Conservation (phyloP, 1,284 basidiomycete genomes). For the Binderoboletus segoi region DNA sequence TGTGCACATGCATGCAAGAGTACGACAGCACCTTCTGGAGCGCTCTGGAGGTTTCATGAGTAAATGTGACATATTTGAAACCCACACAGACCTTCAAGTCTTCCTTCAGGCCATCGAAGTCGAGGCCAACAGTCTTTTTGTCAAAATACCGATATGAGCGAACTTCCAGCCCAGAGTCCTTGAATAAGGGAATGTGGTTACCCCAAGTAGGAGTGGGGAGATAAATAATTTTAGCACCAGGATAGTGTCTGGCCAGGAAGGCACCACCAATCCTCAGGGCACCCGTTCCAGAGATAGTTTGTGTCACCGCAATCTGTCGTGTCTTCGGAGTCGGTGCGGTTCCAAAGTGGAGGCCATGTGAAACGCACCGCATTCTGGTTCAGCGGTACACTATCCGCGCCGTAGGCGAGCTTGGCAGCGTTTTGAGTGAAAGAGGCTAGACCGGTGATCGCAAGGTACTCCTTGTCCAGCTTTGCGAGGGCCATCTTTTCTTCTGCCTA, state of each 20-base stretch:
- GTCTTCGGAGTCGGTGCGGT: background rate
- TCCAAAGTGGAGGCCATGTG: background rate
- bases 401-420: conserved; percentile 92
- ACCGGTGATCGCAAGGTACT: conserved; percentile 97
- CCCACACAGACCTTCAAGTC: conserved; percentile 72
- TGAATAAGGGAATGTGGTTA: conserved; percentile 89
- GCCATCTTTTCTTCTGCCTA: conserved; percentile 84
- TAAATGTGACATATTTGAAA: background rate
- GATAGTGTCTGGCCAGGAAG: conserved; percentile 91
- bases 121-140: conserved; percentile 90
- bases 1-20: conserved; percentile 93
- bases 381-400: conserved; percentile 77
- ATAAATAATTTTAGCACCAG: conserved; percentile 88
- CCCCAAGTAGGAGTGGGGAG: conserved; percentile 97
- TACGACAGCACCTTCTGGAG: conserved; percentile 79
- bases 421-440: conserved; percentile 86
- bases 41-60: conserved; percentile 49
- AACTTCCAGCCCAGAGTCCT: conserved; percentile 93
- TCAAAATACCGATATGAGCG: conserved; percentile 95
- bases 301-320: conserved; percentile 84
- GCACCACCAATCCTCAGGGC: conserved; percentile 96
- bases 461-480: conserved; percentile 84
- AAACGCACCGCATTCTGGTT: conserved; percentile 73
- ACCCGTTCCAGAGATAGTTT: conserved; percentile 98
- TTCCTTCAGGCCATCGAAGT: conserved; percentile 90